Evolutionary conservation across 805 yeast genomes (phyloP), one percentile per base, ranked within the genome.

Genomic region (Candida ascalaphidarum): DNA sequence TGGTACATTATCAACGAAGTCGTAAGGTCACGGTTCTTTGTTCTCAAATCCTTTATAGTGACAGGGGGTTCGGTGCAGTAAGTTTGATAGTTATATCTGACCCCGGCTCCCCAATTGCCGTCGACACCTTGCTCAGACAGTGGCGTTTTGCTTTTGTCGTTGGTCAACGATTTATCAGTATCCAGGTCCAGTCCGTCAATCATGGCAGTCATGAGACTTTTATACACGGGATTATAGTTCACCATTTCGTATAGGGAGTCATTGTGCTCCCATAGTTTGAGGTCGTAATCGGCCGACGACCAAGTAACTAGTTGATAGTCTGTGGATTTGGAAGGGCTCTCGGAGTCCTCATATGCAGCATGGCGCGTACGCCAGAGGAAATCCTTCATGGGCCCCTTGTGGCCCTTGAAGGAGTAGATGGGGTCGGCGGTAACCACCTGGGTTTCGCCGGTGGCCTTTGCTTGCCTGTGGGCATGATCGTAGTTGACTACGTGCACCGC

Each of bases 271-370:
- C 96, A 89, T 26, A 88, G 55, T 35, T 88, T 65, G 33, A 92
- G 58, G 46, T 84, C 94, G 40, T 77, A 73, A 48, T 92, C 97
- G 35, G 47, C 58, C 28, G 82, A 77, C 1, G 94, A 79, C 96
- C 97, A 89, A 0, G 97, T 84, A 1, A 92, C 89, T 27, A 92
- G 52, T 50, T 92, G 97, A 46, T 74, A 92, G 34, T 88, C 95
- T 30, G 88, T 63, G 56, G 83, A 85, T 30, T 89, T 63, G 56
- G 83, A 85, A 40, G 77, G 78, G 10, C 43, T 48, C 24, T 61
- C 60, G 3, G 61, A 50, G 1, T 66, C 50, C 32, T 75, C 71
- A 26, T 60, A 61, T 4, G 29, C 30, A 21, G 50, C 62, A 27
- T 58, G 64, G 28, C 52, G 47, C 6, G 74, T 60, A 38, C 97